A percentile compares a stretch with the other conserved stretches of the same genome.
These are phyloP conservation scores for Whalleya microplaca DNA, from an alignment of 2,329 filamentous ascomycete species.

Conservation along the genomic window DNA sequence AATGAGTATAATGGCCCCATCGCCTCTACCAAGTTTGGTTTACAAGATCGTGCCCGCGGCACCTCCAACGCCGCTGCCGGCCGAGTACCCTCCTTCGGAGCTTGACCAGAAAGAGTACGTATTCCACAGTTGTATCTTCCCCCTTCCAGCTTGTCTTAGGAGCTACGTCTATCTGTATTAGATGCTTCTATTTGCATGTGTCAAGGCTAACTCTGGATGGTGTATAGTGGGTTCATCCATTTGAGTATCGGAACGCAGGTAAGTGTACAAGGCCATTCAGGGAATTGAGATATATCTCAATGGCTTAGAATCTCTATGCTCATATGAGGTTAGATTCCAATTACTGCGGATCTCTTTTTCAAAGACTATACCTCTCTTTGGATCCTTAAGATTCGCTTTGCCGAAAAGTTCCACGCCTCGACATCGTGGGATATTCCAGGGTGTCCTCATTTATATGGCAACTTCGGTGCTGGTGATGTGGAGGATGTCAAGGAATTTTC, in stretches of 20 bases:
- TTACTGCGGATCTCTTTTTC: constrained; percentile 38
- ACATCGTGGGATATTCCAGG: constrained; percentile 58
- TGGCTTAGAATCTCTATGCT: neutral
- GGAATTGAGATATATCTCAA: neutral
- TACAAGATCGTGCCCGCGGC: constrained; percentile 64
- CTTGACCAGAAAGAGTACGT: constrained; percentile 56
- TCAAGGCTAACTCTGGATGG: too few species aligned
- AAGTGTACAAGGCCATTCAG: constrained; percentile 10
- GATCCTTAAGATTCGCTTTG: constrained; percentile 53
- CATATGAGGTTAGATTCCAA: constrained; percentile 30
- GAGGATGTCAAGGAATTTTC: constrained; percentile 50
- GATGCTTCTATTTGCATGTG: too few species aligned
- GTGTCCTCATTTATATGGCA: constrained; percentile 64
- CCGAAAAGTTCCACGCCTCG: constrained; percentile 43
- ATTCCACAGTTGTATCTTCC: too few species aligned
- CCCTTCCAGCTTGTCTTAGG: too few species aligned
- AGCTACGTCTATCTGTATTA: too few species aligned
- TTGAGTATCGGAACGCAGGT: constrained; percentile 61
- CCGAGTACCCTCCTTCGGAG: constrained; percentile 59
- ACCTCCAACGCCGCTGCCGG: constrained; percentile 57
- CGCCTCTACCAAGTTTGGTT: constrained; percentile 47
- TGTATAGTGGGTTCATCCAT: constrained; percentile 57
- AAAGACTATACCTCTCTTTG: constrained; percentile 28
- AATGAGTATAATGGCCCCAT: constrained; percentile 24
- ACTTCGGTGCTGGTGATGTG: constrained; percentile 58